Evolutionary conservation across 805 yeast genomes (phyloP), one percentile per base, ranked within the genome.

Genomic region (Schwanniomyces sp.): DNA sequence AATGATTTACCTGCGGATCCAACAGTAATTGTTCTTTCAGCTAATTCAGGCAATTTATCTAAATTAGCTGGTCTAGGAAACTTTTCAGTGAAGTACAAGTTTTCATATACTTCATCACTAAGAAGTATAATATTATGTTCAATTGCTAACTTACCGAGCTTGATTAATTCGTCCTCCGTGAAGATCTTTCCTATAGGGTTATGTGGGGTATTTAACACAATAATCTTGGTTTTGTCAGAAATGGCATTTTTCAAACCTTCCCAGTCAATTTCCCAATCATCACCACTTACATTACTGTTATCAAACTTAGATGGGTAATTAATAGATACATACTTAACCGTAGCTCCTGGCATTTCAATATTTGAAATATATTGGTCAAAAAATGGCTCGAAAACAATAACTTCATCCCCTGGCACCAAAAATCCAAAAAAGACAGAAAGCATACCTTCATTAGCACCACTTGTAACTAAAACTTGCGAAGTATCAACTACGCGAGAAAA

Each of bases 401-500:
- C 99, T 66, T 94, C 99, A 59, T 94, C 99, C 18, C 95, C 97
- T 1, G 83, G 80, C 40, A 88, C 79, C 53, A 94, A 69, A 56
- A 91, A 86, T 0, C 95, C 99, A 49, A 90, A 85, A 63, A 91
- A 84, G 3, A 86, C 82, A 1, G 96, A 70, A 45, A 89, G 76
- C 76, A 94, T 88, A 32, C 97, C 98, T 70, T 94, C 98, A 61
- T 94, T 94, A 40, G 99, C 99, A 47, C 99, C 99, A 1, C 98
- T 91, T 40, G 97, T 89, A 34, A 92, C 85, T 47, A 85, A 81
- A 37, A 94, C 75, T 61, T 90, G 87, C 36, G 77, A 71, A 16
- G 80, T 75, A 24, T 77, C 74, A 17, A 90, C 69, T 24, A 70
- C 65, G 44, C 85, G 74, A 16, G 81, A 82, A 54, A 84, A 86